Conservation (phyloP, 1,139 yeast species). For the Pichia sp. region DNA sequence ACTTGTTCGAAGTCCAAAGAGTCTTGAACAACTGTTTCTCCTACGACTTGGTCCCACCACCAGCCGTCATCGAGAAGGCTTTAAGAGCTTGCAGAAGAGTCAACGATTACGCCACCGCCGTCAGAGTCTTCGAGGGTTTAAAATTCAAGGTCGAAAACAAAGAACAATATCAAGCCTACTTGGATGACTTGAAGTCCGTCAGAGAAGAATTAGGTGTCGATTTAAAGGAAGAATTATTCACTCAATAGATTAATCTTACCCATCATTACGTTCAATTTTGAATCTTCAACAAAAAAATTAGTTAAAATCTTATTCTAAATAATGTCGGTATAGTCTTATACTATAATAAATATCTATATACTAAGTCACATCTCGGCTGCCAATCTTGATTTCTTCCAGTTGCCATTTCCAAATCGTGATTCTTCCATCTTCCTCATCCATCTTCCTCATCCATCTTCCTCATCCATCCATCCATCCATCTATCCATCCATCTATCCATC, state of each 20-base stretch:
- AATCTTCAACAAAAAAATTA: neutral
- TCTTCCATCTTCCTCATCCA: neutral
- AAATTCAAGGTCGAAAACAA: constrained; percentile 93
- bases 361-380: neutral
- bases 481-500: too few species aligned
- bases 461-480: too few species aligned
- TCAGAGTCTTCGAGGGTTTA: constrained; percentile 93
- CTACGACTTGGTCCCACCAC: constrained; percentile 97
- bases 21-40: constrained; percentile 95
- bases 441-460: too few species aligned
- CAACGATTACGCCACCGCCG: constrained; percentile 97
- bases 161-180: constrained; percentile 91
- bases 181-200: constrained; percentile 87
- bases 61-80: constrained; percentile 92
- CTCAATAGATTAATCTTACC: constrained; percentile 16
- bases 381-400: neutral
- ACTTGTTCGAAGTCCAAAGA: constrained; percentile 93
- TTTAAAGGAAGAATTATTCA: constrained; percentile 83
- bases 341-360: neutral
- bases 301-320: neutral
- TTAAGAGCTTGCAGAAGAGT: constrained; percentile 98
- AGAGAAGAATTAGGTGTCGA: constrained; percentile 93
- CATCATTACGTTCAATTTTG: neutral
- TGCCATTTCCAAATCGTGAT: too few species aligned
- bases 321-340: neutral